A percentile compares a stretch with the other conserved stretches of the same genome.
These are phyloP conservation scores for Pichia norvegensis DNA, from an alignment of 1,139 yeast species.

Conservation along the genomic window DNA sequence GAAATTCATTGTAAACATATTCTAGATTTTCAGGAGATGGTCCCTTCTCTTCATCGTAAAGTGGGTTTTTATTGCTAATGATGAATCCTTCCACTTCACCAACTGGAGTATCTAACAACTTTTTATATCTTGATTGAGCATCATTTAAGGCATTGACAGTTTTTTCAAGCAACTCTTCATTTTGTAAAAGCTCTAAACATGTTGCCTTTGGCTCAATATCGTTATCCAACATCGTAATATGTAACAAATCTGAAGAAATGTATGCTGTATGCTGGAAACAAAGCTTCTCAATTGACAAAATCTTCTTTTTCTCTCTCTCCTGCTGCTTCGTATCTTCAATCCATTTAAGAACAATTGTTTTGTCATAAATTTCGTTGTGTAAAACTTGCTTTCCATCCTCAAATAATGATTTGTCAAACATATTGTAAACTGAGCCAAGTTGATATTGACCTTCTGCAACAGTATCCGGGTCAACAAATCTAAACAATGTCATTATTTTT, in stretches of 20 bases:
- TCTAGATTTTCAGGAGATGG: conserved; percentile 32
- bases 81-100: conserved; percentile 52
- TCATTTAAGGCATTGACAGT: conserved; percentile 41
- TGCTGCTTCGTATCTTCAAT: conserved; percentile 23
- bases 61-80: conserved; percentile 52
- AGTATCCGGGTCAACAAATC: conserved; percentile 47
- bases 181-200: conserved; percentile 21
- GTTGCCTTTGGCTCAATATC: conserved; percentile 36
- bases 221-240: conserved; percentile 41
- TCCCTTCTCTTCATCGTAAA: conserved; percentile 34
- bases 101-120: conserved; percentile 25
- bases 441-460: conserved; percentile 64
- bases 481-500: conserved; percentile 66
- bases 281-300: conserved; percentile 61
- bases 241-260: conserved; percentile 70
- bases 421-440: conserved; percentile 61
- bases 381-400: conserved; percentile 24
- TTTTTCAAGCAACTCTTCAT: conserved; percentile 19
- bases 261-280: conserved; percentile 64
- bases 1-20: conserved; percentile 69
- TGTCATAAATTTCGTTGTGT: conserved; percentile 25
- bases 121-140: conserved; percentile 37
- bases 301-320: conserved; percentile 37
- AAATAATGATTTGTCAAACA: conserved; percentile 49
- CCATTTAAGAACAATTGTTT: conserved; percentile 43